Conservation (phyloP, 495 filamentous ascomycete species). For the Hypoxylon lienhwacheense region DNA sequence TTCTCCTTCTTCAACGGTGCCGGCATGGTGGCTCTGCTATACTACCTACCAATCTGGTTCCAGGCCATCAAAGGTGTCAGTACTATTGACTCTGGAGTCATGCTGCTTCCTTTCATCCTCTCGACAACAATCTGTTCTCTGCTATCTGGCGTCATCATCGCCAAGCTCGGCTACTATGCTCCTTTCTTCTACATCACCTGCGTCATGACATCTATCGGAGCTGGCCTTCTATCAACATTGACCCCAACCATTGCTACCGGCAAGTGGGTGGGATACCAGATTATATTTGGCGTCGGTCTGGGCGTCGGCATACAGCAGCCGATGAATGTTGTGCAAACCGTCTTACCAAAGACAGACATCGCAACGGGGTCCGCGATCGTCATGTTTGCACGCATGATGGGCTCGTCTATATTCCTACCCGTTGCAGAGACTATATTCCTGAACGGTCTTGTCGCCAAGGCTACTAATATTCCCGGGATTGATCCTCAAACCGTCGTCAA, state of each 20-base stretch:
- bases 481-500: slow-evolving; percentile 23
- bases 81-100: slow-evolving; percentile 56
- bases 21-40: slow-evolving; percentile 61
- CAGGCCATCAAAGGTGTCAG: slow-evolving; percentile 61
- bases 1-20: slow-evolving; percentile 57
- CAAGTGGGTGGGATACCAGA: slow-evolving; percentile 67
- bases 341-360: slow-evolving; percentile 54
- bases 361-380: slow-evolving; percentile 62
- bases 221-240: slow-evolving; percentile 64
- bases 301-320: slow-evolving; percentile 66
- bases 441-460: slow-evolving; percentile 53
- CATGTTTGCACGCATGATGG: slow-evolving; percentile 63
- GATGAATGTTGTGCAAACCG: slow-evolving; percentile 54
- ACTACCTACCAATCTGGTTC: slow-evolving; percentile 70
- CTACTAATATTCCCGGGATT: slow-evolving; percentile 32
- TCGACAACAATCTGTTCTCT: slow-evolving; percentile 51
- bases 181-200: slow-evolving; percentile 57
- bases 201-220: slow-evolving; percentile 57
- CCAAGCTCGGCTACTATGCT: slow-evolving; percentile 58
- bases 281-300: slow-evolving; percentile 68
- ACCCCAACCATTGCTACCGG: slow-evolving; percentile 43
- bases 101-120: slow-evolving; percentile 52
- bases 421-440: slow-evolving; percentile 62
- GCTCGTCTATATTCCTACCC: slow-evolving; percentile 62
- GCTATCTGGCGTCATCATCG: slow-evolving; percentile 52